These are phyloP conservation scores for Botrytis deweyae DNA, from an alignment of 2,329 filamentous ascomycete species.

Conservation along the genomic window DNA sequence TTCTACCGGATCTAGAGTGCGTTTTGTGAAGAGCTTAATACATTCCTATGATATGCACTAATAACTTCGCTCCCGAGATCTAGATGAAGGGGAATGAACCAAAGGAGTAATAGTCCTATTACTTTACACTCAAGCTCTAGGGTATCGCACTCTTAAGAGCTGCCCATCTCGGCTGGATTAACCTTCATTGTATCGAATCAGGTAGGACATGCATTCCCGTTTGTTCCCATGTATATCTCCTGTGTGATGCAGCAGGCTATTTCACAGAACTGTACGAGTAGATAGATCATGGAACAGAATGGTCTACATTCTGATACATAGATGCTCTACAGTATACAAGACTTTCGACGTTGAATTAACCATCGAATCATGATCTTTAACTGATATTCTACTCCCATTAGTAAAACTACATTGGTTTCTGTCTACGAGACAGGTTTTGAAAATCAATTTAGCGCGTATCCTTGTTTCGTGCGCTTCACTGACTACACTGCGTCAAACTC, in stretches of 20 bases:
- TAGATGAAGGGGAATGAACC: not conserved
- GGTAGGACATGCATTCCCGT: not conserved
- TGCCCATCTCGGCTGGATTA: not conserved
- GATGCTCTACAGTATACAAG: not conserved
- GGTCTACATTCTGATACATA: not conserved
- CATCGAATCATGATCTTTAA: not conserved
- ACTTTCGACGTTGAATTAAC: not conserved
- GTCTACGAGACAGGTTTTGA: not conserved
- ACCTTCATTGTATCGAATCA: not conserved
- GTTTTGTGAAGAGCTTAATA: not conserved
- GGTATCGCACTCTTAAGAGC: not conserved
- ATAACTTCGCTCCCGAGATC: not conserved
- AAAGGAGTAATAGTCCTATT: not conserved
- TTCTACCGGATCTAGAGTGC: not conserved
- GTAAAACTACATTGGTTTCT: not conserved
- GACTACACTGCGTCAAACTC: not conserved
- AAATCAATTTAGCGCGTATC: rapidly evolving
- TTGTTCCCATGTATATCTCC: not conserved
- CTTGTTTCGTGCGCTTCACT: not conserved
- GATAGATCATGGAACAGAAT: not conserved
- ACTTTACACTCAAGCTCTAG: not conserved
- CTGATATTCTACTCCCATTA: not conserved
- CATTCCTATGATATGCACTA: not conserved
- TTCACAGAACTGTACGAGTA: not conserved
- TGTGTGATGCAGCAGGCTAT: not conserved